Conservation (phyloP, 2,329 filamentous ascomycete species). For the Ceratocystis destructans region DNA sequence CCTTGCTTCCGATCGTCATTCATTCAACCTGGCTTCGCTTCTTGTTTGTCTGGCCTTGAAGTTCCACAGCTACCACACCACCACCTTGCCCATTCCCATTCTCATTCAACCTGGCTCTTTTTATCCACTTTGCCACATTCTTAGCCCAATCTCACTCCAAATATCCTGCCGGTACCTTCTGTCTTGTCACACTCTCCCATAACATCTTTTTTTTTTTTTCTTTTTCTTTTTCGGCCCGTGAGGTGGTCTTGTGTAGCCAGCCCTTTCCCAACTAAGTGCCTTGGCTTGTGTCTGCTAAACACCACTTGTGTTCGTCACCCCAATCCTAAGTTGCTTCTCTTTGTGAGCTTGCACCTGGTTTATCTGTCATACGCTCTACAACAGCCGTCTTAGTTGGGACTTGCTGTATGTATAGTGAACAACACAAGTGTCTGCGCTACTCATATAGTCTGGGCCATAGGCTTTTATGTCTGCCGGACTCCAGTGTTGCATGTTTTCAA, state of each 20-base stretch:
- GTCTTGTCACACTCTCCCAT: slow-evolving; percentile 1
- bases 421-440: not conserved
- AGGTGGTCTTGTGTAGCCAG: slow-evolving; percentile 7
- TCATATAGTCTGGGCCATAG: not conserved
- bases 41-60: not conserved
- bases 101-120: not conserved
- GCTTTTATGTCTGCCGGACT: not conserved
- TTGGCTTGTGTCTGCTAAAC: slow-evolving; percentile 7
- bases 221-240: not conserved
- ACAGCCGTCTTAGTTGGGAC: not conserved
- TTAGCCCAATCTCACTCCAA: slow-evolving; percentile 4
- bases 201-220: not conserved
- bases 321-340: not conserved
- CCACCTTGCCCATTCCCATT: not conserved
- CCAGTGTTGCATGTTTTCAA: not conserved
- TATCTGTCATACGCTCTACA: slow-evolving; percentile 12
- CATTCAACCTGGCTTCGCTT: not conserved
- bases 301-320: slow-evolving; percentile 5
- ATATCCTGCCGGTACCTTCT: not conserved
- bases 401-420: not conserved
- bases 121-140: slow-evolving; percentile 6
- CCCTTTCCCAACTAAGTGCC: slow-evolving; percentile 5
- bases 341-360: not conserved
- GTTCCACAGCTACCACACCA: not conserved
- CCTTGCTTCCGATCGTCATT: slow-evolving; percentile 5